Conservation (phyloP, 225 moss, liverwort and hornwort genomes). For the Marchantia paleacea region DNA sequence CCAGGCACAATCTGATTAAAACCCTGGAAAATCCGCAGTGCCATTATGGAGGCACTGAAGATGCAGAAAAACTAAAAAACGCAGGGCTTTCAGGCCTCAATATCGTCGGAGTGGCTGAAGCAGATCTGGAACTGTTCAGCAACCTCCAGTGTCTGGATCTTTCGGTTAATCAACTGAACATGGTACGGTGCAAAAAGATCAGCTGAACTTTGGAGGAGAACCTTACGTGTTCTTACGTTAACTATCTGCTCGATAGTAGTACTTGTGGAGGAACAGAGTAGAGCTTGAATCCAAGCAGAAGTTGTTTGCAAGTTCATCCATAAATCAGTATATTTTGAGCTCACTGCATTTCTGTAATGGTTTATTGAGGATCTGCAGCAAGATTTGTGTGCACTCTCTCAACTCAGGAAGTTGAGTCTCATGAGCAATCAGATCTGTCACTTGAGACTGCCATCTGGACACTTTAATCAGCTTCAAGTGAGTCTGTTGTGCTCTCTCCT, state of each 20-base stretch:
- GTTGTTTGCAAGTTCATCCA: neutral
- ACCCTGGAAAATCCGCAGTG: constrained; percentile 7
- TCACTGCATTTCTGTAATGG: neutral
- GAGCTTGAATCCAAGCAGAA: neutral
- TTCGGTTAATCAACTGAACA: constrained; percentile 17
- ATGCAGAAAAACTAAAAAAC: constrained; percentile 1
- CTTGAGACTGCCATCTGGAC: neutral
- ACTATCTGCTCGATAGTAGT: neutral
- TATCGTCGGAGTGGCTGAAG: constrained; percentile 11
- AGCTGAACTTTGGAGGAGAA: neutral
- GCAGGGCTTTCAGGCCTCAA: constrained; percentile 22
- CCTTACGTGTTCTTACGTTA: neutral
- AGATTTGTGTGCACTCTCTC: neutral
- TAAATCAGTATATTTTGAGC: neutral
- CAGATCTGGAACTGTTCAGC: constrained; percentile 2
- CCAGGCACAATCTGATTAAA: neutral
- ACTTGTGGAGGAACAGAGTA: neutral
- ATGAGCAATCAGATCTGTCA: constrained; percentile 18
- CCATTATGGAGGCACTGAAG: constrained; percentile 9
- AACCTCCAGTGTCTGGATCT: constrained; percentile 20
- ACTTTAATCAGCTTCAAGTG: constrained; percentile 20
- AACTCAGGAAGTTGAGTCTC: constrained; percentile 15
- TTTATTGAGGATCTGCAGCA: constrained; percentile 1
- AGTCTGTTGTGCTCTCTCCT: neutral
- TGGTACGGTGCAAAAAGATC: constrained; percentile 2